phyloP scores from a whole-genome alignment of 1,284 basidiomycete species.

The Trametes hirsuta region DNA sequence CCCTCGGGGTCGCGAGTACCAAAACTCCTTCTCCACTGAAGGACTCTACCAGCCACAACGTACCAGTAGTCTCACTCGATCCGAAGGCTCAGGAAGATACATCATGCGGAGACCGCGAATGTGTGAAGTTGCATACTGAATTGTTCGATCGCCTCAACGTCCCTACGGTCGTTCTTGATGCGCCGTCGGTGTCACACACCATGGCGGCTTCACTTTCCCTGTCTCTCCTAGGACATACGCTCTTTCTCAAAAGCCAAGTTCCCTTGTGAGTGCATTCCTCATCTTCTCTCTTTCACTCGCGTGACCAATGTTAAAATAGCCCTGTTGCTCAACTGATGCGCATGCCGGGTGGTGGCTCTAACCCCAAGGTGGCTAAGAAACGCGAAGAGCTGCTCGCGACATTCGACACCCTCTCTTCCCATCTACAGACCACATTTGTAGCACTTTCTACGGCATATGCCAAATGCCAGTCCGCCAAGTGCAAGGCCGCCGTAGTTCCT shows the following conservation, averaged over 20 bases:
- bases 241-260: constrained; percentile 76
- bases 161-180: constrained; percentile 52
- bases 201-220: constrained; percentile 65
- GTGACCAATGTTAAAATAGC: constrained; percentile 37
- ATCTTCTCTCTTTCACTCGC: not conserved
- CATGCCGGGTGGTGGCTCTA: constrained; percentile 44
- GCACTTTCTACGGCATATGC: constrained; percentile 64
- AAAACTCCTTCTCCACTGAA: not conserved
- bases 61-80: not conserved
- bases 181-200: constrained; percentile 51
- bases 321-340: constrained; percentile 64
- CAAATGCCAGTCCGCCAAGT: constrained; percentile 37
- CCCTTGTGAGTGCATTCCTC: constrained; percentile 61
- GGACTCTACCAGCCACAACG: constrained; percentile 10
- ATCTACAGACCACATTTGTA: constrained; percentile 71
- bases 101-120: not conserved
- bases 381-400: constrained; percentile 61
- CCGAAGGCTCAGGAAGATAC: not conserved
- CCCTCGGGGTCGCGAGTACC: not conserved
- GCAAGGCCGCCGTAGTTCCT: not conserved
- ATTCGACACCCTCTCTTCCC: constrained; percentile 71
- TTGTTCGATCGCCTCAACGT: constrained; percentile 30
- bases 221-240: constrained; percentile 63
- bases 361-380: constrained; percentile 55
- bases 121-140: not conserved